Percentiles rank a stretch among this genome's conserved stretches.
Conservation (phyloP, 164 flowering plant species). For the Stephania japonica region DNA sequence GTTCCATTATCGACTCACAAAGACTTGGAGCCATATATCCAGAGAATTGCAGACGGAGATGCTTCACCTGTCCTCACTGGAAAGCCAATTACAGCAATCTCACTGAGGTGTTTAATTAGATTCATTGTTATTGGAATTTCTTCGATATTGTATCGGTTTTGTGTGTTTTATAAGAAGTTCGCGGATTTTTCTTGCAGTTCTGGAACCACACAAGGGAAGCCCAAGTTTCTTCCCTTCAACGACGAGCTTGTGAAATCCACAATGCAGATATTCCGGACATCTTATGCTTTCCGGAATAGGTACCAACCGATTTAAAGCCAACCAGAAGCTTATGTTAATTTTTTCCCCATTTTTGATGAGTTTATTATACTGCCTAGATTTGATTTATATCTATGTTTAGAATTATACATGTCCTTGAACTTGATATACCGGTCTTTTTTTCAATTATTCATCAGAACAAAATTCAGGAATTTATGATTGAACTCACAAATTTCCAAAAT, state of each 20-base stretch:
- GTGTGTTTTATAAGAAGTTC: neutral
- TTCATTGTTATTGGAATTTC: neutral
- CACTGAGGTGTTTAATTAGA: slow-evolving; percentile 45
- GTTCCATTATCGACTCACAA: slow-evolving; percentile 64
- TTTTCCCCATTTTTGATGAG: neutral
- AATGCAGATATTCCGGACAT: slow-evolving; percentile 66
- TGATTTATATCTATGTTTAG: neutral
- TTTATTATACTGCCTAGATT: neutral
- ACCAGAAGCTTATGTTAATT: neutral
- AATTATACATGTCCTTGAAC: neutral
- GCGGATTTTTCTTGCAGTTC: slow-evolving; percentile 44
- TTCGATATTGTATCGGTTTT: neutral
- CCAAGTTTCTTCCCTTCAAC: slow-evolving; percentile 75
- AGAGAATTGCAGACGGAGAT: slow-evolving; percentile 69
- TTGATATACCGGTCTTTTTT: neutral
- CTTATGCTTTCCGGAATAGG: slow-evolving; percentile 90
- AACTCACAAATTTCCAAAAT: too few species aligned
- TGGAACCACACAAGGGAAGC: slow-evolving; percentile 86
- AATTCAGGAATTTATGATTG: neutral
- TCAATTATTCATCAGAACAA: neutral
- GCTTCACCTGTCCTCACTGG: slow-evolving; percentile 61
- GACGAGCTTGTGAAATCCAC: slow-evolving; percentile 58
- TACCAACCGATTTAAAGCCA: slow-evolving; percentile 9
- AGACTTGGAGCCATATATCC: slow-evolving; percentile 73
- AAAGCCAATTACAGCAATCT: slow-evolving; percentile 63